Evolutionary conservation across 352 stramenopile species (phyloP).

Genomic region (Globisporangium okanoganense): DNA sequence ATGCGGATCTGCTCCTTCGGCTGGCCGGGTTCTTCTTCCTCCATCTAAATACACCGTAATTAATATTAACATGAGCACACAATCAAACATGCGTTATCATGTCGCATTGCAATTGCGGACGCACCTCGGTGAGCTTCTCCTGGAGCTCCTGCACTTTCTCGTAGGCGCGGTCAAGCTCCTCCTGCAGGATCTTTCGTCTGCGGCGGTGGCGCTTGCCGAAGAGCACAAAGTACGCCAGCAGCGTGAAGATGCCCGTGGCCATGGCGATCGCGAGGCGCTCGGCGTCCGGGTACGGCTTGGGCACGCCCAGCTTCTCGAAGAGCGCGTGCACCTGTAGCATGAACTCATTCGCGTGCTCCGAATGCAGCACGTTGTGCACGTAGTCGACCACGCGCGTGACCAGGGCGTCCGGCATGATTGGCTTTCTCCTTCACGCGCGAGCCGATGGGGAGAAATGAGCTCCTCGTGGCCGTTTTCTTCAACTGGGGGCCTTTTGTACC

Average conservation of each 20-base stretch:
- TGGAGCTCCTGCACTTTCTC: conserved; percentile 82
- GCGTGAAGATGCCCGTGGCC: conserved; percentile 73
- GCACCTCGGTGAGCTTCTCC: conserved; percentile 70
- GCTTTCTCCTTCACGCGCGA: background rate
- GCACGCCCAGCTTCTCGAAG: conserved; percentile 64
- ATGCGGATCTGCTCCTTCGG: conserved; percentile 93
- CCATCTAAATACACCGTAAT: conserved; percentile 39
- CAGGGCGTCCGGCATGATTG: conserved; percentile 44
- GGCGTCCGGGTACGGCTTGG: conserved; percentile 82
- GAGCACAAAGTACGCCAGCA: conserved; percentile 86
- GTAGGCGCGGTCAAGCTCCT: conserved; percentile 73
- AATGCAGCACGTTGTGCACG: conserved; percentile 80
- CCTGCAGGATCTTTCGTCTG: conserved; percentile 59
- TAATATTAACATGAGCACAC: background rate
- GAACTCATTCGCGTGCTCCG: conserved; percentile 54
- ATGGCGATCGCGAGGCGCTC: conserved; percentile 82
- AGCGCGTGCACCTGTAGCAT: conserved; percentile 70
- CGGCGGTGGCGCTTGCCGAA: conserved; percentile 84
- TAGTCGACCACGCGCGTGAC: conserved; percentile 60
- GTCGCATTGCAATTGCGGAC: background rate
- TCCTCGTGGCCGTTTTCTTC: conserved; percentile 4
- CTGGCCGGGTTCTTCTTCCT: conserved; percentile 61
- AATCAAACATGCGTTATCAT: conserved; percentile 3
- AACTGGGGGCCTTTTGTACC: background rate
- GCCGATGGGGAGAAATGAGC: conserved; percentile 3